phyloP scores from a whole-genome alignment of 129 eudicot species.

The Centrapalus pauciflorus region DNA sequence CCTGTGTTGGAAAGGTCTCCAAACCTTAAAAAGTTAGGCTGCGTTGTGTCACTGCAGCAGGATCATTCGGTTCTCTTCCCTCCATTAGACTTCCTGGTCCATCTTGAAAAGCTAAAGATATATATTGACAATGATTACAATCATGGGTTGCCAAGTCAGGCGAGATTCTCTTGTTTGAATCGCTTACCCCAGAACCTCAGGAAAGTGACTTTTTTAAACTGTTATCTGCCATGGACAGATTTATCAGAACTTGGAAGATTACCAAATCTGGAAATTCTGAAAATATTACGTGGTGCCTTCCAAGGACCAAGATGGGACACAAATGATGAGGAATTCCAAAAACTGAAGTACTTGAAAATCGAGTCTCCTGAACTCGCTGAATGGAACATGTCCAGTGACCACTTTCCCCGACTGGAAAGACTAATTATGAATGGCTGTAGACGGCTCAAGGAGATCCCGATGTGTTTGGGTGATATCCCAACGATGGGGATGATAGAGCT shows the following conservation, averaged over 20 bases:
- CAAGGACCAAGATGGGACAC: slow-evolving; percentile 34
- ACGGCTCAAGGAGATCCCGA: slow-evolving; percentile 30
- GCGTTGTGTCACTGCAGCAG: neutral
- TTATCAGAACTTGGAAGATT: slow-evolving; percentile 23
- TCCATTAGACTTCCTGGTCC: neutral
- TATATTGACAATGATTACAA: neutral
- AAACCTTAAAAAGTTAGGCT: slow-evolving; percentile 23
- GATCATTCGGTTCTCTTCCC: neutral
- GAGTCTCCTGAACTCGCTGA: slow-evolving; percentile 16
- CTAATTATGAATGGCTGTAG: slow-evolving; percentile 17
- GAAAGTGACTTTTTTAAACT: slow-evolving; percentile 24
- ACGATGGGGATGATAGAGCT: slow-evolving; percentile 22
- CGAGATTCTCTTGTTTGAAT: neutral
- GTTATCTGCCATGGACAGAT: slow-evolving; percentile 26
- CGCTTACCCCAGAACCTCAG: slow-evolving; percentile 28
- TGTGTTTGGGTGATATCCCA: slow-evolving; percentile 18
- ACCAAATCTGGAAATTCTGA: slow-evolving; percentile 37
- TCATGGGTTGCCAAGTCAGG: neutral
- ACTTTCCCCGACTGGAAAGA: slow-evolving; percentile 26
- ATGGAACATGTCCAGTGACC: slow-evolving; percentile 22
- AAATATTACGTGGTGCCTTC: slow-evolving; percentile 15
- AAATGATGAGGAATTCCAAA: slow-evolving; percentile 24
- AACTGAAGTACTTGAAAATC: slow-evolving; percentile 29
- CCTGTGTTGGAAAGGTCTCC: slow-evolving; percentile 16
- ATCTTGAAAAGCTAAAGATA: slow-evolving; percentile 28